phyloP scores from a whole-genome alignment of 331 rosid species.

The Dryas integrifolia region DNA sequence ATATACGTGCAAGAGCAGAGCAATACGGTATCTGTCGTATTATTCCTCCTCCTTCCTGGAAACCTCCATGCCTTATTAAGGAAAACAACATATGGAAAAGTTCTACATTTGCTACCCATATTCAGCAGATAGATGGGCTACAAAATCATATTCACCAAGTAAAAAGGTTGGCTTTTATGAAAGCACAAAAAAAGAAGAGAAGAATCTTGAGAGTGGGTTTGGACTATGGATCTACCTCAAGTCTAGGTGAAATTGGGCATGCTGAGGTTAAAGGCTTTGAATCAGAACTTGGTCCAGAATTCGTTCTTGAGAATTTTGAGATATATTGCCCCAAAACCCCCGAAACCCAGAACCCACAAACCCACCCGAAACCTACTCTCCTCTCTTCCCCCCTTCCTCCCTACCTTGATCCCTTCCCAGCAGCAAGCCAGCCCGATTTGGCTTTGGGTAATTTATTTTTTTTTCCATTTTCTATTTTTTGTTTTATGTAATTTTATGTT shows the following conservation, averaged over 20 bases:
- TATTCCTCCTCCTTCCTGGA: conserved; percentile 75
- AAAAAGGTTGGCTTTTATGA: conserved; percentile 19
- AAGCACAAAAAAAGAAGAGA: conserved; percentile 36
- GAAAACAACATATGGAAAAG: conserved; percentile 48
- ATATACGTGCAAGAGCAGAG: conserved; percentile 56
- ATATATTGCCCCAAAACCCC: conserved; percentile 28
- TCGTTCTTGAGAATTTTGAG: conserved; percentile 56
- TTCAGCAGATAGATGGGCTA: conserved; percentile 68
- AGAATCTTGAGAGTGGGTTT: conserved; percentile 37
- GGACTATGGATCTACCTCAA: conserved; percentile 36
- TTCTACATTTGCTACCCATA: conserved; percentile 48
- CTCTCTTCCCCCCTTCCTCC: too few species aligned
- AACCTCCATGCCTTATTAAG: conserved; percentile 47
- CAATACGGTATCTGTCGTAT: conserved; percentile 81
- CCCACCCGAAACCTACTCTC: too few species aligned
- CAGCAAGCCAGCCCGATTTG: too few species aligned
- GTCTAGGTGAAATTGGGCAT: conserved; percentile 28
- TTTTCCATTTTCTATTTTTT: too few species aligned
- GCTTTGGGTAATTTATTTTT: too few species aligned
- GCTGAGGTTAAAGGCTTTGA: conserved; percentile 25
- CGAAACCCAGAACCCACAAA: too few species aligned
- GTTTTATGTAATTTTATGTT: too few species aligned
- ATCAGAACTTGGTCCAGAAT: conserved; percentile 52
- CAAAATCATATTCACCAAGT: conserved; percentile 37
- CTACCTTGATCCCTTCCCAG: too few species aligned